Evolutionary conservation across 129 eudicot genomes (phyloP).

Genomic region (Arctium lappa): DNA sequence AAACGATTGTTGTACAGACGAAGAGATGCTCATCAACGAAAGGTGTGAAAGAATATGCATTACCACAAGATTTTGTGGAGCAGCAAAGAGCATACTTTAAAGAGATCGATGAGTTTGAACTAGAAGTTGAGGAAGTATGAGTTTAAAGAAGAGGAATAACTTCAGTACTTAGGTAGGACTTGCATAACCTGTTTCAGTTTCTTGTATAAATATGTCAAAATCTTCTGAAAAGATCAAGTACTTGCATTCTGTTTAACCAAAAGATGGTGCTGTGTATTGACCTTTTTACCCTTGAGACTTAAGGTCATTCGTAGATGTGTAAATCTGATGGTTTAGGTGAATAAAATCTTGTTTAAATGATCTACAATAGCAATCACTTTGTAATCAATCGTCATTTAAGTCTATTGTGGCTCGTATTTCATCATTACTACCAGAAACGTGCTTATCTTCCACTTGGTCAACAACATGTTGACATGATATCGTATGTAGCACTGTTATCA

Average conservation of each 20-base stretch:
- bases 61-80: slow-evolving; percentile 64
- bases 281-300: not conserved
- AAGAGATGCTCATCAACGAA: slow-evolving; percentile 30
- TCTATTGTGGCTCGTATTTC: not conserved
- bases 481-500: not conserved
- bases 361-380: too few species aligned
- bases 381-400: not conserved
- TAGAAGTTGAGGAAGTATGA: slow-evolving; percentile 64
- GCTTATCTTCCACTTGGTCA: not conserved
- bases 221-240: not conserved
- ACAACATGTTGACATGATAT: not conserved
- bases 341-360: not conserved
- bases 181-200: slow-evolving; percentile 20
- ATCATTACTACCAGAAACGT: too few species aligned
- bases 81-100: slow-evolving; percentile 72
- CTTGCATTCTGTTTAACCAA: slow-evolving; percentile 3
- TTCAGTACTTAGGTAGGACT: slow-evolving; percentile 19
- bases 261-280: slow-evolving; percentile 16
- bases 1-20: slow-evolving; percentile 39
- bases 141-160: slow-evolving; percentile 21
- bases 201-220: slow-evolving; percentile 24
- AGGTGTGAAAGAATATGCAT: slow-evolving; percentile 17
- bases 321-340: slow-evolving; percentile 16
- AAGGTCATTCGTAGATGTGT: not conserved
- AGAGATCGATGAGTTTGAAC: slow-evolving; percentile 80